Conservation (phyloP, 176 grass and related monocot genomes). For the Phyllostachys edulis region DNA sequence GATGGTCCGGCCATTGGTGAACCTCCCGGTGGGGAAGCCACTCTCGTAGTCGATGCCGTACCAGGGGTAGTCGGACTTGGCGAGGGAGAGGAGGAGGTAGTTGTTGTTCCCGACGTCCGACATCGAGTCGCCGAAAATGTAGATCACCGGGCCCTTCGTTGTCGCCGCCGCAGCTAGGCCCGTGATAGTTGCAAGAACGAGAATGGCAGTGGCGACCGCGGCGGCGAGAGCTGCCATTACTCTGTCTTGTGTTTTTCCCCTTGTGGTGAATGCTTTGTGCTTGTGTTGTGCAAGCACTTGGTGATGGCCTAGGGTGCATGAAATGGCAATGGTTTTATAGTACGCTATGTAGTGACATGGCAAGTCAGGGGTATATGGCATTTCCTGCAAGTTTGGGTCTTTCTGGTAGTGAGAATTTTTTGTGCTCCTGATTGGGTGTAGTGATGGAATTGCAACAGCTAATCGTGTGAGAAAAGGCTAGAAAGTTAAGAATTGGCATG, state of each 20-base stretch:
- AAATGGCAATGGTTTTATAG: slow-evolving; percentile 36
- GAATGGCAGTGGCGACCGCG: slow-evolving; percentile 12
- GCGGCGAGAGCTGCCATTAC: slow-evolving; percentile 53
- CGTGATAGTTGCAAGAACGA: neutral
- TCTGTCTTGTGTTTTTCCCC: neutral
- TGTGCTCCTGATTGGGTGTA: slow-evolving; percentile 35
- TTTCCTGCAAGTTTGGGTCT: slow-evolving; percentile 53
- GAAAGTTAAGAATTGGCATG: neutral
- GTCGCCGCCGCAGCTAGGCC: neutral
- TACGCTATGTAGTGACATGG: neutral
- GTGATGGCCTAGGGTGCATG: neutral
- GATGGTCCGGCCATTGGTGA: slow-evolving; percentile 91
- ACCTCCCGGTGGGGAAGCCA: slow-evolving; percentile 70
- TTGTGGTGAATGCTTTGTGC: neutral
- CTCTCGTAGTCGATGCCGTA: slow-evolving; percentile 77
- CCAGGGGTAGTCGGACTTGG: slow-evolving; percentile 90
- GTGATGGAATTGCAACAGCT: slow-evolving; percentile 33
- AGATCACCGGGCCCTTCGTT: slow-evolving; percentile 47
- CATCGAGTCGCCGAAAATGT: slow-evolving; percentile 91
- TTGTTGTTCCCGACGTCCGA: slow-evolving; percentile 97
- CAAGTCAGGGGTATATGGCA: slow-evolving; percentile 11
- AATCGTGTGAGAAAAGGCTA: slow-evolving; percentile 41
- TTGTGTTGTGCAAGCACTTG: neutral
- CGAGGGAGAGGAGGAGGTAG: slow-evolving; percentile 71
- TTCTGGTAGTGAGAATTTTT: neutral